Base-by-base conservation (phyloP, 2,329 filamentous ascomycete genomes). In the Phoma sp. region DNA sequence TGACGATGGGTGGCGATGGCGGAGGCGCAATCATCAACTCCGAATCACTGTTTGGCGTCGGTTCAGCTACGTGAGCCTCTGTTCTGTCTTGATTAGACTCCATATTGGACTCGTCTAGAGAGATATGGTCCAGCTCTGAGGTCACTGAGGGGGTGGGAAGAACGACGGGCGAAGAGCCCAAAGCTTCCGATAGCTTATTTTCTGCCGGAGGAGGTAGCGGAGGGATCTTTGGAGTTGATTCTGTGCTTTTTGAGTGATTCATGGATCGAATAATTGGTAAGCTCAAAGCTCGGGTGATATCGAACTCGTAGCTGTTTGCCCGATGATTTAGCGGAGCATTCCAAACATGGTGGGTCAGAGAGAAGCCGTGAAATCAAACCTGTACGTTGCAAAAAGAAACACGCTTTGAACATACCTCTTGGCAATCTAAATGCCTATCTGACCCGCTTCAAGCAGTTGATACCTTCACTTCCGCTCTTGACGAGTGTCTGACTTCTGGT, bases 131-230 rank as follows among this genome's bases (percentile, higher is more conserved):
- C 13, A 63, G 53, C 3, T 70, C 66, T 8, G 62, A 63, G 12
- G 48, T 60, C 4, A 64, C 56, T n/a, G 62, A 63, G 1, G 68
- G 68, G 10, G 69, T 70, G 10, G 66, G 45, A 21, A 71, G 50
- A 17, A 67, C 46, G 24, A 69, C 59, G 33, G 65, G 67, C 8
- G 68, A 68, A 5, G 68, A 71, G 12, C 43, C 55, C 3, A 59
- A 64, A 3, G 59, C 68, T 15, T 67, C 60, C 25, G 65, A 68
- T n/a, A 61, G 49, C 44, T 61, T 61, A 21, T 56, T 58, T 33
- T 19, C 38, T 29, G 38, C 41, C 45, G 50, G 60, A 36, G 31
- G 36, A 37, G 44, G 50, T 50, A 55, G 43, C 15, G 60, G 38
- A 33, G 41, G 38, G n/a, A 48, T 60, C 7, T 40, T 46, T 13